phyloP scores from a whole-genome alignment of 1,139 yeast species.

The Lodderomyces parapsilosis region DNA sequence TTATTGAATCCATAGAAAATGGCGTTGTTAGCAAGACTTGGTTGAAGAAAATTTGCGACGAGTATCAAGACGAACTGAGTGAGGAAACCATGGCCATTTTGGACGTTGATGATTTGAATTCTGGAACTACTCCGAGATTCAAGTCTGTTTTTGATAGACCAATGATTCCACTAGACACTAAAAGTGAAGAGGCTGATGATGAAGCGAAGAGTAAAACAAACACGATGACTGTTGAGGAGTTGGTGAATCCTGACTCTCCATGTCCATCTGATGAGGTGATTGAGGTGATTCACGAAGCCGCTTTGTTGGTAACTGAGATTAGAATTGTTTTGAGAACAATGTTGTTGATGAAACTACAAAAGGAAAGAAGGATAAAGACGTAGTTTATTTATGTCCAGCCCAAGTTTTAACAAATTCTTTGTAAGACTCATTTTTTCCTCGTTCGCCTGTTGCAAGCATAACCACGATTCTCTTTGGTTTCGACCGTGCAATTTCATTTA shows the following conservation, averaged over 20 bases:
- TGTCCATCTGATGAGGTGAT: constrained; percentile 55
- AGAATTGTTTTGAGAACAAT: constrained; percentile 55
- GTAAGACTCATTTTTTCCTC: not conserved
- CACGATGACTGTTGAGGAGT: constrained; percentile 45
- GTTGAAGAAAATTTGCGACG: constrained; percentile 45
- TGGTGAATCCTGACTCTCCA: constrained; percentile 52
- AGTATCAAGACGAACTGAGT: constrained; percentile 17
- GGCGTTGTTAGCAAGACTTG: constrained; percentile 60
- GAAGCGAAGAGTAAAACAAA: constrained; percentile 17
- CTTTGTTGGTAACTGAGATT: constrained; percentile 60
- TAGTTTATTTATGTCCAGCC: not conserved
- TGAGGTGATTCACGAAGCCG: constrained; percentile 58
- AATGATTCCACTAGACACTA: not conserved
- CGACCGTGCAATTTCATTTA: not conserved
- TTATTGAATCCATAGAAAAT: constrained; percentile 63
- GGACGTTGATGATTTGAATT: constrained; percentile 20
- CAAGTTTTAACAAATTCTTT: not conserved
- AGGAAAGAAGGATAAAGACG: not conserved
- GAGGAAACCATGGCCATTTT: constrained; percentile 23
- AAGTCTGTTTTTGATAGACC: constrained; percentile 37
- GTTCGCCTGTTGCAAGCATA: not conserved
- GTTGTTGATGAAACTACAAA: constrained; percentile 1
- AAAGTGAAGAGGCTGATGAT: constrained; percentile 12
- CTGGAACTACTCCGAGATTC: constrained; percentile 31
- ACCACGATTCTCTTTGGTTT: not conserved